phyloP scores from a whole-genome alignment of 2,329 filamentous ascomycete species.

The Penicillium sp. region DNA sequence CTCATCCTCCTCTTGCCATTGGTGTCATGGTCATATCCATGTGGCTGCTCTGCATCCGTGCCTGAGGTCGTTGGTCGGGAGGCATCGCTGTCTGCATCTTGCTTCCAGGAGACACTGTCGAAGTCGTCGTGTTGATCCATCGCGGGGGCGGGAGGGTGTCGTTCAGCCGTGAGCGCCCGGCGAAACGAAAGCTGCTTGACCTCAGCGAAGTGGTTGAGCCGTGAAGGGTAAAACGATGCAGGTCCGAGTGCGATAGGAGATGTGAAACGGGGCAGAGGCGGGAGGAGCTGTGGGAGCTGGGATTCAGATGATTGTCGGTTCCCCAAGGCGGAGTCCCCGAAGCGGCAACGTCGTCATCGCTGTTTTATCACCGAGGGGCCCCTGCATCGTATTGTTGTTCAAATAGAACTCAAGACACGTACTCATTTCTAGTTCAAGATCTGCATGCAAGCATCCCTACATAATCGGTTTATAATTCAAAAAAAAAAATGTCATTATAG shows the following conservation, averaged over 20 bases:
- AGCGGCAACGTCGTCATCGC: slow-evolving; percentile 26
- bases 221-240: no score
- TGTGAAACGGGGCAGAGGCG: slow-evolving; percentile 12
- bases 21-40: slow-evolving; percentile 37
- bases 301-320: slow-evolving; percentile 22
- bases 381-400: neutral
- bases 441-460: no score
- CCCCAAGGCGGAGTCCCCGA: slow-evolving; percentile 26
- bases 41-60: slow-evolving; percentile 41
- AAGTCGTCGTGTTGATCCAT: slow-evolving; percentile 65
- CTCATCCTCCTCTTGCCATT: slow-evolving; percentile 51
- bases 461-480: neutral
- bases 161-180: slow-evolving; percentile 18
- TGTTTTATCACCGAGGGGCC: slow-evolving; percentile 4
- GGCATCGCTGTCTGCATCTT: slow-evolving; percentile 53
- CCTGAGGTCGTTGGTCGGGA: slow-evolving; percentile 43
- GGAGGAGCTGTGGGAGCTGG: slow-evolving; percentile 20
- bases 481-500: neutral
- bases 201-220: no score
- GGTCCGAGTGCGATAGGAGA: slow-evolving; percentile 6
- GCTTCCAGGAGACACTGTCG: slow-evolving; percentile 75
- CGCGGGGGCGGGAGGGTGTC: slow-evolving; percentile 24
- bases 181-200: slow-evolving; percentile 2
- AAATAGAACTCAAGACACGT: neutral
- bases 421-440: neutral